Evolutionary conservation across 2,329 filamentous ascomycete genomes (phyloP).

Genomic region (Cordyceps pruinosa): DNA sequence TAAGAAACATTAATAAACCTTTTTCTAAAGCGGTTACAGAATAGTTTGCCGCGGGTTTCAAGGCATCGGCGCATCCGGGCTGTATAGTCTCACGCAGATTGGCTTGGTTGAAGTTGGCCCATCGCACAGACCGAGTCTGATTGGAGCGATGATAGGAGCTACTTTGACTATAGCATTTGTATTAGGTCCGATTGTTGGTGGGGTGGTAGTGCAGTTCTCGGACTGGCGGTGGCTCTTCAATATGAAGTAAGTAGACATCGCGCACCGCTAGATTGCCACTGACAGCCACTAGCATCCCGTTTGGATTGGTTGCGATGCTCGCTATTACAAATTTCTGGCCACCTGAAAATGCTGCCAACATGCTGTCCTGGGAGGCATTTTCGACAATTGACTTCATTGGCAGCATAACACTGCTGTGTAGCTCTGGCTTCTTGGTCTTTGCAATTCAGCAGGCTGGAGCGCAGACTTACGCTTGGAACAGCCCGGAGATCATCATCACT

Average conservation of each 20-base stretch:
- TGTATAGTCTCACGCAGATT: conserved; percentile 55
- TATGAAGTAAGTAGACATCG: conserved; percentile 43
- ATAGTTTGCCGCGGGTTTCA: conserved; percentile 54
- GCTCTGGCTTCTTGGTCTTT: conserved; percentile 48
- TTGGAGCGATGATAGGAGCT: conserved; percentile 48
- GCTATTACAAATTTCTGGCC: conserved; percentile 43
- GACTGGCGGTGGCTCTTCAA: conserved; percentile 56
- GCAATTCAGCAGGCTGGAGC: conserved; percentile 51
- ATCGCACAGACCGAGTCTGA: conserved; percentile 42
- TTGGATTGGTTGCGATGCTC: conserved; percentile 39
- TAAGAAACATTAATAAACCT: not conserved
- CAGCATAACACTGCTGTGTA: conserved; percentile 41
- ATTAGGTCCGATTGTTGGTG: conserved; percentile 51
- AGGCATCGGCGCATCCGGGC: conserved; percentile 53
- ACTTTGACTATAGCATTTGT: conserved; percentile 52
- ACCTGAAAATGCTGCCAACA: conserved; percentile 26
- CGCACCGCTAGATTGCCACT: conserved; percentile 12
- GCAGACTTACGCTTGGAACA: conserved; percentile 44
- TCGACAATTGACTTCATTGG: conserved; percentile 47
- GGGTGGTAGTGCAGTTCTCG: conserved; percentile 44
- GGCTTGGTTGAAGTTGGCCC: conserved; percentile 51
- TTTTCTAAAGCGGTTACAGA: conserved; percentile 28
- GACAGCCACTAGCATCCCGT: conserved; percentile 37
- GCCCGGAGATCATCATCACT: conserved; percentile 41
- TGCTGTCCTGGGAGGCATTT: conserved; percentile 36